These are phyloP conservation scores for Ophiostoma perfectum DNA, from an alignment of 2,329 filamentous ascomycete genomes.

Conservation along the genomic window DNA sequence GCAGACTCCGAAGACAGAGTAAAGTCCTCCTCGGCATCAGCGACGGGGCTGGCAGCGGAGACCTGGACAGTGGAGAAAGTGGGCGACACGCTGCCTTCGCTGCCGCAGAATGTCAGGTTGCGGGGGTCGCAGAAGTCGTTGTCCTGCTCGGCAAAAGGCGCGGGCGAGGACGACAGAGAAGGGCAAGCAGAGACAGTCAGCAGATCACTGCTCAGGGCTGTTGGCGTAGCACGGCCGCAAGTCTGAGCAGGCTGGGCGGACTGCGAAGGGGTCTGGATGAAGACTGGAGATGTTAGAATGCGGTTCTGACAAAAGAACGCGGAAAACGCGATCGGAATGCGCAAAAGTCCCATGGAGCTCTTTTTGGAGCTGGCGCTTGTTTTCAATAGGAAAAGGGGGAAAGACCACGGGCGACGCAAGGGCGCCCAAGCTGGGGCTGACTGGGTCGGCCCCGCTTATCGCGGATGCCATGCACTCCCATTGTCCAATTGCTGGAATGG, in stretches of 20 bases:
- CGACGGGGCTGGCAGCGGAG: conserved; percentile 52
- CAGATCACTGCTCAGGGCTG: conserved; percentile 58
- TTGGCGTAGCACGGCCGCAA: conserved; percentile 32
- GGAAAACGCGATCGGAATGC: conserved; percentile 11
- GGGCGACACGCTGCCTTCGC: conserved; percentile 46
- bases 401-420: conserved; percentile 1
- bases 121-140: conserved; percentile 88
- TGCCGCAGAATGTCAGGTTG: conserved; percentile 68
- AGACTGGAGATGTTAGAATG: conserved; percentile 38
- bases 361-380: conserved; percentile 1
- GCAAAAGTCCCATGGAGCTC: not conserved
- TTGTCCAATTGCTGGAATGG: conserved; percentile 4
- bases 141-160: conserved; percentile 67
- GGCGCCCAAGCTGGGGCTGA: not conserved
- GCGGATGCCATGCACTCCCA: not conserved
- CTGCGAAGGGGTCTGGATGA: conserved; percentile 44
- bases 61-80: conserved; percentile 62
- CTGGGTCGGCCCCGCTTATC: conserved; percentile 10
- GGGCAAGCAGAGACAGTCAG: conserved; percentile 63
- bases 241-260: conserved; percentile 32
- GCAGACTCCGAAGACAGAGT: conserved; percentile 42
- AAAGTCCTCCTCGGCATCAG: conserved; percentile 54
- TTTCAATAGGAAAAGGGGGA: not conserved
- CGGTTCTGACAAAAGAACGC: not conserved
- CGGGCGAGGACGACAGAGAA: conserved; percentile 81